phyloP scores from a whole-genome alignment of 2,329 filamentous ascomycete genomes.

The Cladobotryum mycophilum region DNA sequence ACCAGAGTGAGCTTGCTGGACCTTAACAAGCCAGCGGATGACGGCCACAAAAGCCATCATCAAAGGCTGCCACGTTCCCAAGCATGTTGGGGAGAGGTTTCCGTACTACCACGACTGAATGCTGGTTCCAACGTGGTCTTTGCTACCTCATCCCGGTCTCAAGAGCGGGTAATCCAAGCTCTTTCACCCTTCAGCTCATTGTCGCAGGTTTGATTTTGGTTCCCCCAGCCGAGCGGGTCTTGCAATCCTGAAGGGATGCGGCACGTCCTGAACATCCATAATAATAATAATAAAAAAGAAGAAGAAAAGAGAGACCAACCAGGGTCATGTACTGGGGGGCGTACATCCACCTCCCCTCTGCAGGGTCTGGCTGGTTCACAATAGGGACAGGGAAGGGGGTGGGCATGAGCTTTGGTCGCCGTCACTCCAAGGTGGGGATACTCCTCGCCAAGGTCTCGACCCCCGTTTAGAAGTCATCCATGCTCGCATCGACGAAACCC shows the following conservation, averaged over 20 bases:
- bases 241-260: not conserved
- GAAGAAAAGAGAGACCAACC: not conserved
- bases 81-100: not conserved
- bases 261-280: not conserved
- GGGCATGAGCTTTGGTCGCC: slow-evolving; percentile 2
- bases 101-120: too few relatives aligned
- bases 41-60: slow-evolving; percentile 8
- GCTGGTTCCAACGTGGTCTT: too few relatives aligned
- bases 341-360: slow-evolving; percentile 11
- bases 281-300: too few relatives aligned
- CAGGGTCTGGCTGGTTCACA: slow-evolving; percentile 13
- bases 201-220: not conserved
- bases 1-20: slow-evolving; percentile 1
- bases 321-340: slow-evolving; percentile 7
- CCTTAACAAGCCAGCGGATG: slow-evolving; percentile 9
- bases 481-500: slow-evolving; percentile 11
- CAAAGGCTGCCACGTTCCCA: slow-evolving; percentile 10
- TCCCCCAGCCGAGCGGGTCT: not conserved
- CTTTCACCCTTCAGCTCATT: not conserved
- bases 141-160: too few relatives aligned
- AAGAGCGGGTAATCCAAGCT: not conserved
- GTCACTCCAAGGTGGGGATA: slow-evolving; percentile 10
- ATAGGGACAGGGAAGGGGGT: slow-evolving; percentile 10
- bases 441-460: slow-evolving; percentile 11
- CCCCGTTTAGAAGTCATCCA: slow-evolving; percentile 10